Base-by-base conservation (phyloP, 352 stramenopile species). In the Globisporangium orthogonon region DNA sequence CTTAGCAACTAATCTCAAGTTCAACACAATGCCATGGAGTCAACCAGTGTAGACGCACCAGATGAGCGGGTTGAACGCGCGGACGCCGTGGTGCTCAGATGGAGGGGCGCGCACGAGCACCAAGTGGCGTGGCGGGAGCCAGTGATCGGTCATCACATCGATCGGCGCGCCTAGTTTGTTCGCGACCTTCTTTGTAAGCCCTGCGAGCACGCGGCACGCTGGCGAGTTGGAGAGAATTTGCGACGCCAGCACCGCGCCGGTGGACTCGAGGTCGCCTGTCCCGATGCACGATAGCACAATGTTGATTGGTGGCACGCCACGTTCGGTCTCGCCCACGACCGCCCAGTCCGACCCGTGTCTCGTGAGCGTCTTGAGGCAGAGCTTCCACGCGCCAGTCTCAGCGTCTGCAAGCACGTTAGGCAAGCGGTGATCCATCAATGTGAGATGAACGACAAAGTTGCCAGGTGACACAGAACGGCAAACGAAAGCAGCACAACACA, bases 101-200 rank as follows among this genome's bases (percentile, higher is more conserved):
- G 54, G 31, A 11, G 66, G 43, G 0, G 58, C 35, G 0, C 58
- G 53, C 17, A 45, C n/a, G 11, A 87, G 60, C 2, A 60, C 48
- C 17, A 78, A 37, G 17, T 67, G 58, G 18, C 70, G 70, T 28
- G 55, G 41, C 1, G 84, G 84, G 2, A 94, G 63, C 82, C 84
- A 92, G 58, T 87, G 84, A 28, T 94, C 78, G 6, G 82, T 91
- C 82, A 94, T 94, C 41, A 92, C 80, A 50, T 94, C 84, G 43
- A 91, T 63, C 0, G 84, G 84, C 0, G 78, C 66, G 13, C 84
- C 84, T 2, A 94, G 66, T 47, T 94, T 92, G 63, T 88, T 91
- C 33, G 76, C 84, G 37, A 91, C 74, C 63, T 92, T 91, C 63
- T 94, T 94, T 13, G 84, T 92, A 28, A 94, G 65, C 2, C 84